Base-by-base conservation (phyloP, 441 rosid genomes). In the Gossypium schwendimanii region DNA sequence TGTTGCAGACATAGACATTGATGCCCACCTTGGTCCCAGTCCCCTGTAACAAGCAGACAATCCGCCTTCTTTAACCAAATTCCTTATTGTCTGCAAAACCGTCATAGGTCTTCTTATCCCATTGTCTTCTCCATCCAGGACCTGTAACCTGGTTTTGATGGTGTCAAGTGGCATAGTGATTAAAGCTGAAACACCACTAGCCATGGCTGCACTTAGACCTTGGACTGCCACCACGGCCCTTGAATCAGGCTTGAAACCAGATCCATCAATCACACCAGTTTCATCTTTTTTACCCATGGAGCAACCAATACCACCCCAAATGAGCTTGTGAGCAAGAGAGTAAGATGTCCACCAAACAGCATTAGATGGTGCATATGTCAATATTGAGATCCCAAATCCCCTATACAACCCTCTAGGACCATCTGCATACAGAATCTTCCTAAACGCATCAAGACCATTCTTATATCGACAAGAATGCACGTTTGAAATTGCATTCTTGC, bases 151-250 rank as follows among this genome's bases (percentile, higher is more conserved):
- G 0, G 96, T 94, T 88, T 92, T 94, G 59, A 94, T 88, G 1
- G 98, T 94, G 70, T 94, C 98, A 10, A 94, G 81, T 14, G 97
- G 98, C 89, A 84, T 94, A 0, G 97, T 94, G 63, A 94, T 87
- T 45, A 92, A 61, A 39, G 98, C 96, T 0, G 97, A 88, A 44
- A 85, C 83, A 20, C 97, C 96, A 1, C 98, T 91, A 8, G 98
- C 97, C 75, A 87, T 81, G 12, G 92, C 95, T 63, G 97, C 98
- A 55, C 97, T 90, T 58, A 83, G 69, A 18, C 90, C 95, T 82
- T 94, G 96, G 73, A 92, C 91, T 17, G 81, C 86, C 88, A 92
- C 71, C 33, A 94, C 71, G 1, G 90, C 86, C 72, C 84, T 90
- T 1, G 88, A 77, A 79, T 89, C 93, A 0, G 90, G 97, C 79